Evolutionary conservation across 2,329 filamentous ascomycete species (phyloP).

Genomic region (Aspergillus pseudonomiae): DNA sequence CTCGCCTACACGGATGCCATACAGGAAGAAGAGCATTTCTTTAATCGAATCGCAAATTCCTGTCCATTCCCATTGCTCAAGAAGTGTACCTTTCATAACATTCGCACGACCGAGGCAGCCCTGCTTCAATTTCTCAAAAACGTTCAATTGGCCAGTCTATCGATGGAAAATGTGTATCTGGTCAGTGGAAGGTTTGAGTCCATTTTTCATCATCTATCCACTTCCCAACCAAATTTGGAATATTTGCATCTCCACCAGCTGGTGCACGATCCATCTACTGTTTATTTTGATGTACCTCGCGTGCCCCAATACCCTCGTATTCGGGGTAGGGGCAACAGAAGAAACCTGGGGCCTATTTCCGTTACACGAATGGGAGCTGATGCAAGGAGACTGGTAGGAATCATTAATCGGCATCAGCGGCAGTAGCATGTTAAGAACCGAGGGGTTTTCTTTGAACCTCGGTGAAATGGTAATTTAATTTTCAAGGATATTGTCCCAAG

Average conservation of each 20-base stretch:
- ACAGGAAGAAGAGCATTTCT: neutral
- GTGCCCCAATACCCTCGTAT: neutral
- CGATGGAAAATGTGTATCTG: neutral
- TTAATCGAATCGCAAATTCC: neutral
- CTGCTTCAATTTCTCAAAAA: neutral
- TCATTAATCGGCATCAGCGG: too few species aligned
- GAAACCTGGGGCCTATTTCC: neutral
- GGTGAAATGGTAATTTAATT: too few species aligned
- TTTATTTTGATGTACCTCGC: neutral
- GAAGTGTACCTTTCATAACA: neutral
- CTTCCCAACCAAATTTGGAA: neutral
- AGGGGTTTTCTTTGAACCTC: too few species aligned
- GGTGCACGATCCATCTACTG: neutral
- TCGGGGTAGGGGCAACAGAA: neutral
- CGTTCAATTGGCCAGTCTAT: neutral
- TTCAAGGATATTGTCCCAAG: too few species aligned
- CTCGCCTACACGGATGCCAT: neutral
- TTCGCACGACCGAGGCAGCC: neutral
- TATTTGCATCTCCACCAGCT: conserved; percentile 1
- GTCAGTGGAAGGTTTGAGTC: neutral
- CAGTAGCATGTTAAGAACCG: too few species aligned
- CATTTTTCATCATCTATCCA: neutral
- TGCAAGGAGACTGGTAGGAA: neutral
- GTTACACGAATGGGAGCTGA: neutral
- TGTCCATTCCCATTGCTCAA: neutral